Percentiles rank a stretch among this genome's conserved stretches.
Conservation (phyloP, 768 basidiomycete species). For the Suillus weaverae region DNA sequence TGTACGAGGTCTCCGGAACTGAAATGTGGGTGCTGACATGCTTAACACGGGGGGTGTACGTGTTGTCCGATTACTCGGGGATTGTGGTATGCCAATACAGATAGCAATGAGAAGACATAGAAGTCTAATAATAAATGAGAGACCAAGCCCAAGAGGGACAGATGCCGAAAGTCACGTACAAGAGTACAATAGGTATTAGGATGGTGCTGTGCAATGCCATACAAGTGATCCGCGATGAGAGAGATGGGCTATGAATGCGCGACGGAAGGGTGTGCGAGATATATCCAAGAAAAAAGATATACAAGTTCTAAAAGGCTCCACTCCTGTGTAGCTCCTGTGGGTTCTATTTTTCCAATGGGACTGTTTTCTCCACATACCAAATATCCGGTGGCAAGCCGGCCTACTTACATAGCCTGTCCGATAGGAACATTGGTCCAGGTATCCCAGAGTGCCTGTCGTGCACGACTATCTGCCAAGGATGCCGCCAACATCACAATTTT, state of each 20-base stretch:
- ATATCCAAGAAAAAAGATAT: background rate
- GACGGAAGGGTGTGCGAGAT: background rate
- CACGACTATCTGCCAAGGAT: conserved; percentile 42
- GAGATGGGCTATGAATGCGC: background rate
- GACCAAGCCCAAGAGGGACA: background rate
- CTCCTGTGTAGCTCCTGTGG: background rate
- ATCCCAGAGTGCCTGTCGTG: conserved; percentile 42
- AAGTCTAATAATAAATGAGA: background rate
- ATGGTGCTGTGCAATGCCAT: background rate
- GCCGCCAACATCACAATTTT: conserved; percentile 50
- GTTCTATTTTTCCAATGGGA: background rate
- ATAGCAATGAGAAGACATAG: background rate
- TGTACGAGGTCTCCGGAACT: background rate
- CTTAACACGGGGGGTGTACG: background rate
- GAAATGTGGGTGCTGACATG: background rate
- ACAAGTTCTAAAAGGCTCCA: background rate
- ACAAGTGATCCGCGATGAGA: background rate
- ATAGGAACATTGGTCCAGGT: conserved; percentile 33
- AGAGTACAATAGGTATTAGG: too few species aligned
- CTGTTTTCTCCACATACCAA: background rate
- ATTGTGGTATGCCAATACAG: background rate
- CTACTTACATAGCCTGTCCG: conserved; percentile 35
- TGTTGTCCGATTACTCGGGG: background rate
- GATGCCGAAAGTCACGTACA: background rate
- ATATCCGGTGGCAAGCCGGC: background rate